These are phyloP conservation scores for Meripilus lineatus DNA, from an alignment of 1,284 basidiomycete genomes.

Conservation along the genomic window DNA sequence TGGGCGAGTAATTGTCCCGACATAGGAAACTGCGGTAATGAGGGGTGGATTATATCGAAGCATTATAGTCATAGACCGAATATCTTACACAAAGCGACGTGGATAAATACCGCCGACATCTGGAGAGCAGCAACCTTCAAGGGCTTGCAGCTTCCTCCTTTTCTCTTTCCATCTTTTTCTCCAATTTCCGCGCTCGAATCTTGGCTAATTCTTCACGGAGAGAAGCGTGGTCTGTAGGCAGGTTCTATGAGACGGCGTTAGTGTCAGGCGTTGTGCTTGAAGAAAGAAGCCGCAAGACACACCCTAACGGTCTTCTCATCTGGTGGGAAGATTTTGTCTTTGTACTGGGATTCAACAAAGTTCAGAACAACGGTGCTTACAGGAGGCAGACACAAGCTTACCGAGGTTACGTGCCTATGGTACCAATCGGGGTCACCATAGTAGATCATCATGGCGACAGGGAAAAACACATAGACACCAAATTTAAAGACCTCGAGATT, in stretches of 20 bases:
- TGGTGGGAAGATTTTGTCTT: slow-evolving; percentile 65
- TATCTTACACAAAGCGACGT: slow-evolving; percentile 5
- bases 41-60: no score
- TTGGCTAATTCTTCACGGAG: slow-evolving; percentile 65
- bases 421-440: slow-evolving; percentile 93
- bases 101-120: background rate
- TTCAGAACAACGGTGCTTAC: background rate
- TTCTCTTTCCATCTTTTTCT: slow-evolving; percentile 36
- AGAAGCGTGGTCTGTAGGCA: slow-evolving; percentile 61
- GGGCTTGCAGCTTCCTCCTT: slow-evolving; percentile 14
- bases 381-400: no score
- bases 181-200: slow-evolving; percentile 59
- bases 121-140: background rate
- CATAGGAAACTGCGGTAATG: no score
- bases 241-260: slow-evolving; percentile 32
- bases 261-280: background rate
- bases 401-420: slow-evolving; percentile 72
- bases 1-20: no score
- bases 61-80: no score
- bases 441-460: slow-evolving; percentile 78
- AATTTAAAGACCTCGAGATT: slow-evolving; percentile 90
- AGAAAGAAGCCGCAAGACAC: slow-evolving; percentile 13
- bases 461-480: slow-evolving; percentile 84
- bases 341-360: slow-evolving; percentile 47
- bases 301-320: slow-evolving; percentile 53